Conservation (phyloP, 495 filamentous ascomycete genomes). For the Xylaria longipes region DNA sequence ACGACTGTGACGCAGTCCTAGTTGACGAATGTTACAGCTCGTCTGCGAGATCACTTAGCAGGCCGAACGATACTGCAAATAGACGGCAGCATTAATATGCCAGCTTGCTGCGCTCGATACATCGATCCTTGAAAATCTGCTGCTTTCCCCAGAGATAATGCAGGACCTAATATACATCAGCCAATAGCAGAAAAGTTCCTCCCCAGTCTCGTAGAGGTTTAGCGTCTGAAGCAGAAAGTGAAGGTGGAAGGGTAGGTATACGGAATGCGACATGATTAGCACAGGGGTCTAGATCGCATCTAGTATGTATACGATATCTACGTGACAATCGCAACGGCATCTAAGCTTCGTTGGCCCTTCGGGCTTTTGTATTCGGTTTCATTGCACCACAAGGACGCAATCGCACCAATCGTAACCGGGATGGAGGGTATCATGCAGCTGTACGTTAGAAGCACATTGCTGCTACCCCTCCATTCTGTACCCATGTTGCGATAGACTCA, state of each 20-base stretch:
- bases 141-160: constrained; percentile 27
- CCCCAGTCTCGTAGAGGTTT: neutral
- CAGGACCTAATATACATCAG: constrained; percentile 24
- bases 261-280: neutral
- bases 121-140: constrained; percentile 31
- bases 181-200: neutral
- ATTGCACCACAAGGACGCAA: neutral
- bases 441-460: neutral
- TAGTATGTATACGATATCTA: constrained; percentile 1
- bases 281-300: neutral
- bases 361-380: neutral
- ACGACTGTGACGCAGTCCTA: constrained; percentile 35
- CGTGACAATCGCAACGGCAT: neutral
- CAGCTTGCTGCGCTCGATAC: constrained; percentile 29
- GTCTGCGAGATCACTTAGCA: constrained; percentile 35
- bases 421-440: neutral
- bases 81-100: constrained; percentile 37
- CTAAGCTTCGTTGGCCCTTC: neutral
- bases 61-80: constrained; percentile 37
- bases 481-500: neutral
- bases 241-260: neutral
- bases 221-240: neutral
- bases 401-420: neutral
- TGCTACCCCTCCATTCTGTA: constrained; percentile 10
- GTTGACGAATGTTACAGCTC: constrained; percentile 41